These are phyloP conservation scores for Lepraria neglecta DNA, from an alignment of 495 filamentous ascomycete genomes.

Conservation along the genomic window DNA sequence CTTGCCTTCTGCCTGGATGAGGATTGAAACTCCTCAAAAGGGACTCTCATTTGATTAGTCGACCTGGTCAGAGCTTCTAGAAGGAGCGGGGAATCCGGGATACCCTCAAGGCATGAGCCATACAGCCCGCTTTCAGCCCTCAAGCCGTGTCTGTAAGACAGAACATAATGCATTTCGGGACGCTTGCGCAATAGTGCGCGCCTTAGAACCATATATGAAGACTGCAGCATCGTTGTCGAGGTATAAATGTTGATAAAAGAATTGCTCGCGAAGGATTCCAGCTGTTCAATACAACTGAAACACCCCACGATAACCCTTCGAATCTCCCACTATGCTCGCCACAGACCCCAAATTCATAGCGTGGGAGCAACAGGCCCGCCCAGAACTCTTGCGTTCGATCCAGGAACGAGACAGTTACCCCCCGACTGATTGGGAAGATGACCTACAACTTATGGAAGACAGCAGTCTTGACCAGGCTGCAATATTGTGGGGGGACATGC, in stretches of 20 bases:
- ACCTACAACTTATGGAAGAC: slow-evolving; percentile 5
- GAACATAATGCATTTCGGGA: too few species aligned
- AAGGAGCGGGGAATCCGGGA: too few species aligned
- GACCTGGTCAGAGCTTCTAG: too few species aligned
- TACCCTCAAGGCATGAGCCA: too few species aligned
- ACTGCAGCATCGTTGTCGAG: not conserved
- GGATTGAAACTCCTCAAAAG: too few species aligned
- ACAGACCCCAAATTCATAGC: slow-evolving; percentile 10
- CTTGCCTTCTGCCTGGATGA: not conserved
- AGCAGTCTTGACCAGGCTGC: slow-evolving; percentile 1
- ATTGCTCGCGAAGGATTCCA: not conserved
- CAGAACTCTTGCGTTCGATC: slow-evolving; percentile 6
- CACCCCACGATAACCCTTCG: not conserved
- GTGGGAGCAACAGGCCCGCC: slow-evolving; percentile 2
- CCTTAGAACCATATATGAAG: too few species aligned
- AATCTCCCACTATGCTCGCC: slow-evolving; percentile 5
- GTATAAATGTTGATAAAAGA: not conserved
- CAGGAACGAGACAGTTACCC: slow-evolving; percentile 3
- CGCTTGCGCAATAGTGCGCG: too few species aligned
- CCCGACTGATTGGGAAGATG: slow-evolving; percentile 4
- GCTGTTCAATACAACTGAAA: too few species aligned
- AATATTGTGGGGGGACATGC: not conserved
- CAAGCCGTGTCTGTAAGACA: too few species aligned
- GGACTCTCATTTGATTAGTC: too few species aligned
- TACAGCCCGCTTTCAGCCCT: too few species aligned